Evolutionary conservation across 208 protist genomes (phyloP), one percentile per base, ranked within the genome.

Genomic region (Spongospora subterranea): DNA sequence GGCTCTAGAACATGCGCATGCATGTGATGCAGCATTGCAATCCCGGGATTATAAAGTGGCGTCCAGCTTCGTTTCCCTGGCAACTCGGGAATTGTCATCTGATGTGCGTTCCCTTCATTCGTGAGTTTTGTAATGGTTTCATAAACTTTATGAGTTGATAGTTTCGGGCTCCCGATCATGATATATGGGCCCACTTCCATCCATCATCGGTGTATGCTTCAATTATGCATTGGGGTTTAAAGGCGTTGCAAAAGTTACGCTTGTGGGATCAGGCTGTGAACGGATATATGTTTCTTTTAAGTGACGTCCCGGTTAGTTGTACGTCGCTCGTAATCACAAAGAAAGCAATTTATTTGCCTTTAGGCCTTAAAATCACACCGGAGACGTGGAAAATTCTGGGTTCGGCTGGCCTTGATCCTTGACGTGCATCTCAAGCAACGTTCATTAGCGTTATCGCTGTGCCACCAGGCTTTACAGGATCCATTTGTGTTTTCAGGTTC

Each of bases 381-480:
- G 40, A 6, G 71, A 40, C 71, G 71, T n/a, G 71, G 71, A 35
- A 82, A 82, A 43, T 45, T 6, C n/a, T 82, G 71, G 71, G 71
- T 35, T 43, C 71, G 71, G 11, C 71, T 82, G 35, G 17, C 35
- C 17, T n/a, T 82, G 11, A 43, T 82, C n/a, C n/a, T 82, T 20
- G 71, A 82, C 40, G 71, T 82, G 13, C 71, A 82, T 43, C 35
- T 82, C 17, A 82, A 82, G n/a, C 35, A 82, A n/a, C 71, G 71
- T 20, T 6, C 6, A 35, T 43, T 82, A n/a, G 71, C 71, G 17
- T 82, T 82, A n/a, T 82, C 71, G 6, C 40, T 82, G 6, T 82
- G 71, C 71, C n/a, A 82, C 6, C 6, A 39, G 6, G 71, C 71
- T 20, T n/a, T 82, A 6, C 13, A 35, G 11, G 71, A 82, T 43